These are phyloP conservation scores for Talaromyces islandicus DNA, from an alignment of 2,329 filamentous ascomycete species.

Conservation along the genomic window DNA sequence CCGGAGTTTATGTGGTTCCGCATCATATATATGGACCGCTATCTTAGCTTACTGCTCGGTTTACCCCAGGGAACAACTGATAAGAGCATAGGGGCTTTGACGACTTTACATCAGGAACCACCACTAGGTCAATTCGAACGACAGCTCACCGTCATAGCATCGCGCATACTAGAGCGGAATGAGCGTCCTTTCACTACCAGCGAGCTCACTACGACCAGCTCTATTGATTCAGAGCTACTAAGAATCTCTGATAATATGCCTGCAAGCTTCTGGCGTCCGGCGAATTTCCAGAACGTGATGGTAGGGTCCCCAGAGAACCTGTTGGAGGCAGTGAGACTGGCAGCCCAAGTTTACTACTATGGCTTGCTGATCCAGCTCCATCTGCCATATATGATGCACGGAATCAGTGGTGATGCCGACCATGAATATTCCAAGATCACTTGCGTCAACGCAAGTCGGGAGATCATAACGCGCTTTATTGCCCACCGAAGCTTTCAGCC, in stretches of 20 bases:
- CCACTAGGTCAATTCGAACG: constrained; percentile 27
- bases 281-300: constrained; percentile 16
- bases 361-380: constrained; percentile 36
- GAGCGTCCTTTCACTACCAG: constrained; percentile 15
- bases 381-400: constrained; percentile 33
- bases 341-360: constrained; percentile 35
- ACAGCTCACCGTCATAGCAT: constrained; percentile 25
- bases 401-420: constrained; percentile 11
- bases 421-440: constrained; percentile 31
- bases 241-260: constrained; percentile 26
- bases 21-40: constrained; percentile 31
- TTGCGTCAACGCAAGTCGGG: constrained; percentile 34
- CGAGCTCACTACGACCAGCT: constrained; percentile 21
- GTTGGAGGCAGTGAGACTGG: constrained; percentile 27
- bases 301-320: constrained; percentile 14
- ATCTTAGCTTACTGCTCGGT: constrained; percentile 34
- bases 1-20: constrained; percentile 30
- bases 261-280: constrained; percentile 30
- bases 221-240: constrained; percentile 30
- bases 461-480: constrained; percentile 33
- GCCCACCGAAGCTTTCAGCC: constrained; percentile 26
- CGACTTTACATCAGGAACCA: constrained; percentile 15
- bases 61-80: constrained; percentile 25
- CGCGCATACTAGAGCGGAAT: constrained; percentile 35
- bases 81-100: constrained; percentile 14